A percentile compares a stretch with the other conserved stretches of the same genome.
Evolutionary conservation across 2,329 filamentous ascomycete genomes (phyloP).

Genomic region (Trichoderma pleuroti): DNA sequence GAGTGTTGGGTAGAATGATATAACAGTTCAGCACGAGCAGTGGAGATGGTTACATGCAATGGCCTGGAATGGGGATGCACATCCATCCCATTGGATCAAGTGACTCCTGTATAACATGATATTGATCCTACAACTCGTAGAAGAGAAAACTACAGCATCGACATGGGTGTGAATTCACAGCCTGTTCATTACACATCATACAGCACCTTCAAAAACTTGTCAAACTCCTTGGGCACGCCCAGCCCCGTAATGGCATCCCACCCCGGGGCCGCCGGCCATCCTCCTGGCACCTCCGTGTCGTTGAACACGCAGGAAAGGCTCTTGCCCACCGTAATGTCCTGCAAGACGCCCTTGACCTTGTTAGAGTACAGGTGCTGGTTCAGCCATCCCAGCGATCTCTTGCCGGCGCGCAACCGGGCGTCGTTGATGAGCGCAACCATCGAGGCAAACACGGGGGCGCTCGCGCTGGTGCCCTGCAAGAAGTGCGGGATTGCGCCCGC

Average conservation of each 20-base stretch:
- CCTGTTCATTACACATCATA: background rate
- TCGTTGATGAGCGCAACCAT: slow-evolving; percentile 56
- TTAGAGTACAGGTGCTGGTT: slow-evolving; percentile 47
- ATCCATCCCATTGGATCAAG: background rate
- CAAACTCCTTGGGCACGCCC: slow-evolving; percentile 44
- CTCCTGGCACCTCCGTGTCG: slow-evolving; percentile 31
- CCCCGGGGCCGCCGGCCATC: slow-evolving; percentile 44
- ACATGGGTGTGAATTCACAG: background rate
- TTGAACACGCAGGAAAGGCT: slow-evolving; percentile 40
- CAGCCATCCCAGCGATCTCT: slow-evolving; percentile 50
- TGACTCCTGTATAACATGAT: background rate
- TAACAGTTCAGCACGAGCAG: accelerated
- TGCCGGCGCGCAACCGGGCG: slow-evolving; percentile 46
- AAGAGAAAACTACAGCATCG: background rate
- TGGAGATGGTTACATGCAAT: background rate
- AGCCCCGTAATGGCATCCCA: slow-evolving; percentile 51
- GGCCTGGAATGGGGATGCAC: background rate
- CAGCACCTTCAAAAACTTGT: slow-evolving; percentile 35
- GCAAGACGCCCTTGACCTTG: slow-evolving; percentile 35
- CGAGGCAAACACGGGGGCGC: slow-evolving; percentile 52
- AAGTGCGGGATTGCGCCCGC: slow-evolving; percentile 27
- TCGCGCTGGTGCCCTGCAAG: slow-evolving; percentile 48
- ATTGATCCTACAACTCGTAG: background rate
- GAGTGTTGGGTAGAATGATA: background rate
- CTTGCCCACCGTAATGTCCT: slow-evolving; percentile 41